Percentiles rank a stretch among this genome's conserved stretches.
phyloP scores from a whole-genome alignment of 768 basidiomycete species.

The Melanogaster broomeanus region DNA sequence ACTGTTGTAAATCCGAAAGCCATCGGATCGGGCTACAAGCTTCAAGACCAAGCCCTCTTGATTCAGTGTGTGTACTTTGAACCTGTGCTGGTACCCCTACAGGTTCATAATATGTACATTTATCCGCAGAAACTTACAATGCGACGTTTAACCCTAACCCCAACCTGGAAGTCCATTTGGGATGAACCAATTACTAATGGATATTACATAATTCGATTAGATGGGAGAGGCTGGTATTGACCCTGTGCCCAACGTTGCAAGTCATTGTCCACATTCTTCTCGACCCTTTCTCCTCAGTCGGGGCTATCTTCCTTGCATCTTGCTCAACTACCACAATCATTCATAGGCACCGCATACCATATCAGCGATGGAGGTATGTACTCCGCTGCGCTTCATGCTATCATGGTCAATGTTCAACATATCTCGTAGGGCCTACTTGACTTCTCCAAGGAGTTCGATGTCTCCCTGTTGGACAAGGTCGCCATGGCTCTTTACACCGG shows the following conservation, averaged over 20 bases:
- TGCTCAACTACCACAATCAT: constrained; percentile 7
- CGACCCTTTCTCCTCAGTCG: constrained; percentile 12
- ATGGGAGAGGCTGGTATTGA: constrained; percentile 15
- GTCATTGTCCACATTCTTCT: constrained; percentile 18
- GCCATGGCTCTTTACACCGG: constrained; percentile 91
- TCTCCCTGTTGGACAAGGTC: constrained; percentile 89
- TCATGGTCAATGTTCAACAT: constrained; percentile 5
- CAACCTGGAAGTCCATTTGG: background rate
- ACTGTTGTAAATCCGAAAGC: too few species aligned
- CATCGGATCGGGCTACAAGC: too few species aligned
- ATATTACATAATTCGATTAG: constrained; percentile 38
- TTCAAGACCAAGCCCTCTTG: too few species aligned
- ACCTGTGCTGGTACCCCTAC: too few species aligned
- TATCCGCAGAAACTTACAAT: too few species aligned
- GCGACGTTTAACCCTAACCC: background rate
- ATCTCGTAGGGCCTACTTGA: constrained; percentile 77
- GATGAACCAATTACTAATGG: constrained; percentile 14
- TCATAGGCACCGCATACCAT: background rate
- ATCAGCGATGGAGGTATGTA: constrained; percentile 41
- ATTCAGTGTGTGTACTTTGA: too few species aligned
- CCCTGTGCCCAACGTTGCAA: constrained; percentile 36
- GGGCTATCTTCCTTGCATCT: constrained; percentile 2
- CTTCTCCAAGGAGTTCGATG: constrained; percentile 93
- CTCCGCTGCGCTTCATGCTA: constrained; percentile 1
- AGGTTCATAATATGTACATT: too few species aligned